Evolutionary conservation across 164 flowering plant genomes (phyloP).

Genomic region (Taxillus chinensis): DNA sequence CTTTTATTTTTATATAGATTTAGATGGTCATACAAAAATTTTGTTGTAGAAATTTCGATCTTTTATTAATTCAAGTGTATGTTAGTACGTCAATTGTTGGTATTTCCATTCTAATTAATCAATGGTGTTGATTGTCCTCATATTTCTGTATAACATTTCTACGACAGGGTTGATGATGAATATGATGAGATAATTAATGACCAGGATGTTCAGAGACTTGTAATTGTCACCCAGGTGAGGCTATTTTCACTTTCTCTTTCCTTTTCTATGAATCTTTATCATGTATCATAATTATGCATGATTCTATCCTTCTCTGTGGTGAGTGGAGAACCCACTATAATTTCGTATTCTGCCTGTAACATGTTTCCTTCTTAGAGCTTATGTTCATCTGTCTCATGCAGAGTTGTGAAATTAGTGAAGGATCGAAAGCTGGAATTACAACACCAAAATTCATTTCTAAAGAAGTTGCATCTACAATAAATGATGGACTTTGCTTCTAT

Average conservation of each 20-base stretch:
- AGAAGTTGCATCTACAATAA: constrained; percentile 80
- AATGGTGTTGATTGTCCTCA: no score
- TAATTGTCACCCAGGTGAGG: constrained; percentile 88
- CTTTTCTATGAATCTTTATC: neutral
- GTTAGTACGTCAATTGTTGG: no score
- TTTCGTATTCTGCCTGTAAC: no score
- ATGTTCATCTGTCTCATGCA: constrained; percentile 24
- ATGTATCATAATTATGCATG: no score
- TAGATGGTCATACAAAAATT: neutral
- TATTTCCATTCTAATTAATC: no score
- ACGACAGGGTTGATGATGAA: constrained; percentile 62
- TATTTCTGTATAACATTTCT: no score
- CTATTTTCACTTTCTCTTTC: neutral
- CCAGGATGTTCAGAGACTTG: constrained; percentile 77
- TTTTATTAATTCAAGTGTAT: no score
- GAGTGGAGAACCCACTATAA: no score
- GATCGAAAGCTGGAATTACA: constrained; percentile 21
- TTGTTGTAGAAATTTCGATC: neutral
- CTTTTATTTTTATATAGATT: neutral
- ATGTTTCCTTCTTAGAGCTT: neutral
- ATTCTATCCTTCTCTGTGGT: no score
- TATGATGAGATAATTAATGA: constrained; percentile 67
- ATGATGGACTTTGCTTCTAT: constrained; percentile 83
- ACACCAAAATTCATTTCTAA: constrained; percentile 46
- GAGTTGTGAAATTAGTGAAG: constrained; percentile 36